These are phyloP conservation scores for Phlyctochytrium bullatum DNA, from an alignment of 192 early-diverging fungal genomes.

Conservation along the genomic window DNA sequence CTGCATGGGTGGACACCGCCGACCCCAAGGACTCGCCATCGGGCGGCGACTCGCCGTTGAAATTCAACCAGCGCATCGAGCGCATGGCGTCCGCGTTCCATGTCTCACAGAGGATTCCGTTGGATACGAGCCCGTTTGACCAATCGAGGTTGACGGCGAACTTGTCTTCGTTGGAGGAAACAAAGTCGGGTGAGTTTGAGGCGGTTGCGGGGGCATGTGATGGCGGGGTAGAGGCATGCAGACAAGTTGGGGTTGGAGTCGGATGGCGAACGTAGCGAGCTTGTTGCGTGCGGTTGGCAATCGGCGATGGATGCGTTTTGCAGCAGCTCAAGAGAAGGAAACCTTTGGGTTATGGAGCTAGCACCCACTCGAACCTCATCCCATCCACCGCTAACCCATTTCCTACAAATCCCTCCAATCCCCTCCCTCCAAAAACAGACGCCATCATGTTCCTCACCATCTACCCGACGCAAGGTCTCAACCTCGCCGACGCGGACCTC, in stretches of 20 bases:
- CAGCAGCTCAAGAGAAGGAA: no score
- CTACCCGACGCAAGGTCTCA: constrained; percentile 9
- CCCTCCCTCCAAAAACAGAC: not conserved
- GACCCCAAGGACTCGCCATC: not conserved
- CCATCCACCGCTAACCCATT: no score
- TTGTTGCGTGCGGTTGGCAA: no score
- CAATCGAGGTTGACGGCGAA: constrained; percentile 12
- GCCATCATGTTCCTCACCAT: constrained; percentile 27
- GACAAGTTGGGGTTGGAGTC: no score
- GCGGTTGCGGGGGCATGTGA: no score
- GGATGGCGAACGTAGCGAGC: no score
- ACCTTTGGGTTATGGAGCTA: no score
- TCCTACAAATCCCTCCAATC: not conserved
- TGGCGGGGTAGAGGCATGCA: no score
- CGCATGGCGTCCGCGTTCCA: constrained; percentile 33
- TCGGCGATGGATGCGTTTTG: no score
- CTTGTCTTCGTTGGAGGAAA: constrained; percentile 15
- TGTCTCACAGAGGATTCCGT: constrained; percentile 34
- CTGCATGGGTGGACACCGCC: constrained; percentile 33
- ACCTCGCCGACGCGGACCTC: constrained; percentile 18
- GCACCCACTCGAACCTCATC: no score
- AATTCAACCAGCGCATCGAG: constrained; percentile 37
- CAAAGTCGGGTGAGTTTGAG: constrained; percentile 9
- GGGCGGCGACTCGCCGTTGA: constrained; percentile 30
- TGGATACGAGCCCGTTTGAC: constrained; percentile 12